Conservation (phyloP, 1,139 yeast species). For the Tardiomyces depauwii region DNA sequence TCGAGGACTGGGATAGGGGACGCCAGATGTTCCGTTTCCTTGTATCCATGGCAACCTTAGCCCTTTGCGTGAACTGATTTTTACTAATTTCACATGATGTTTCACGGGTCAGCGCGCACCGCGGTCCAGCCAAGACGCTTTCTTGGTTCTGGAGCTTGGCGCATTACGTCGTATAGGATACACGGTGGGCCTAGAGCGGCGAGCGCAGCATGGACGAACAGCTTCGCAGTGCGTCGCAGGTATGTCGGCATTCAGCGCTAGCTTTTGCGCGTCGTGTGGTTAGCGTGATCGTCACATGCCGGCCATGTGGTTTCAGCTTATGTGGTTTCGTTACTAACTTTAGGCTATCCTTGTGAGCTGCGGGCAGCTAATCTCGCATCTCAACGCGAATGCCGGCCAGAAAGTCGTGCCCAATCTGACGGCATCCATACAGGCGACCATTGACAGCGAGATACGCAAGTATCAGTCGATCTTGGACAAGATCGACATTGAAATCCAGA, state of each 20-base stretch:
- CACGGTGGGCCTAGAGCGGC: too few relatives aligned
- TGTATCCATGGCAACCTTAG: not conserved
- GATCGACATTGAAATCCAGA: slow-evolving; percentile 15
- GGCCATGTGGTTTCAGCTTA: too few relatives aligned
- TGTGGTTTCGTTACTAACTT: too few relatives aligned
- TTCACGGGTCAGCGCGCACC: too few relatives aligned
- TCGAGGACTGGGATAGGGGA: not conserved
- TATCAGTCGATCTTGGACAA: slow-evolving; percentile 16
- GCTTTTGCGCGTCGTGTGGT: too few relatives aligned
- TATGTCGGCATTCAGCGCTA: too few relatives aligned
- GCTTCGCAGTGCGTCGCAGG: not conserved
- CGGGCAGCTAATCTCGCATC: slow-evolving; percentile 15
- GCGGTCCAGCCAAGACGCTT: too few relatives aligned
- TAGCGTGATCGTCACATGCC: too few relatives aligned
- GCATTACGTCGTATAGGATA: too few relatives aligned
- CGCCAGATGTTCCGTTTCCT: not conserved
- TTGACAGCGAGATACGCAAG: slow-evolving; percentile 12
- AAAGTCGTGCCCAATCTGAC: slow-evolving; percentile 17
- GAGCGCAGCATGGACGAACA: not conserved
- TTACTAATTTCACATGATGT: too few relatives aligned
- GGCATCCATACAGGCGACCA: slow-evolving; percentile 12
- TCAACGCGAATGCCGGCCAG: slow-evolving; percentile 11
- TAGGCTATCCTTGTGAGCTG: slow-evolving; percentile 13
- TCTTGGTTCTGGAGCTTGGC: too few relatives aligned
- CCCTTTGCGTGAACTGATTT: not conserved